Evolutionary conservation across 768 basidiomycete species (phyloP).

Genomic region (Cyclocybe aegerita): DNA sequence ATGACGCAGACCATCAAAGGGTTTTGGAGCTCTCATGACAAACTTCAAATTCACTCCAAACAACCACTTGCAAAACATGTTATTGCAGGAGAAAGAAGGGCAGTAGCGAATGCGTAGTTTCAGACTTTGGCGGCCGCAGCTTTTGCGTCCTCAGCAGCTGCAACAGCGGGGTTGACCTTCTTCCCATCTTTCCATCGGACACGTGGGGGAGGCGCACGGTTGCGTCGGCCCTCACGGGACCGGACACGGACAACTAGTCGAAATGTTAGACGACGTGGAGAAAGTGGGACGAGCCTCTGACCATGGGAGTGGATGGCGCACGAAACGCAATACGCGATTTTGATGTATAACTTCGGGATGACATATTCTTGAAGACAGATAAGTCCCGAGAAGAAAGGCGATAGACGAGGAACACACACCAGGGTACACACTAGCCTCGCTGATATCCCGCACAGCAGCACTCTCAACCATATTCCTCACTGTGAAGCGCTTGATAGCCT

Average conservation of each 20-base stretch:
- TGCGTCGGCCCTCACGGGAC: conserved; percentile 92
- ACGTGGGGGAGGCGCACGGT: conserved; percentile 96
- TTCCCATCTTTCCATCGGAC: conserved; percentile 95
- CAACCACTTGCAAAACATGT: background rate
- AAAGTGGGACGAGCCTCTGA: conserved; percentile 34
- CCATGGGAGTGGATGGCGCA: conserved; percentile 99
- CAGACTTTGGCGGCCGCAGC: conserved; percentile 58
- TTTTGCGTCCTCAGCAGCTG: conserved; percentile 88
- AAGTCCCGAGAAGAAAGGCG: background rate
- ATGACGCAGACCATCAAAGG: no score
- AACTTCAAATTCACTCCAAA: no score
- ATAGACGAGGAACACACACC: conserved; percentile 49
- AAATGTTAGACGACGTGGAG: background rate
- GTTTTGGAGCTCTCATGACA: no score
- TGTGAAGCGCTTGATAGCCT: conserved; percentile 99
- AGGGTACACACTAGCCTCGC: conserved; percentile 90
- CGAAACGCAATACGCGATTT: conserved; percentile 98
- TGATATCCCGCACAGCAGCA: conserved; percentile 96
- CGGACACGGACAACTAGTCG: conserved; percentile 94
- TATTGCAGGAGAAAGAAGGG: background rate
- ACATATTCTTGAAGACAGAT: conserved; percentile 71
- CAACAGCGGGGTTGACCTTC: conserved; percentile 95
- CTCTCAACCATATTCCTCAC: conserved; percentile 99
- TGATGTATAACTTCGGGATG: conserved; percentile 97
- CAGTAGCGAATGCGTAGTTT: conserved; percentile 2